Percentiles rank a stretch among this genome's conserved stretches.
Evolutionary conservation across 129 eudicot species (phyloP).

Genomic region (Pittosporum tobira): DNA sequence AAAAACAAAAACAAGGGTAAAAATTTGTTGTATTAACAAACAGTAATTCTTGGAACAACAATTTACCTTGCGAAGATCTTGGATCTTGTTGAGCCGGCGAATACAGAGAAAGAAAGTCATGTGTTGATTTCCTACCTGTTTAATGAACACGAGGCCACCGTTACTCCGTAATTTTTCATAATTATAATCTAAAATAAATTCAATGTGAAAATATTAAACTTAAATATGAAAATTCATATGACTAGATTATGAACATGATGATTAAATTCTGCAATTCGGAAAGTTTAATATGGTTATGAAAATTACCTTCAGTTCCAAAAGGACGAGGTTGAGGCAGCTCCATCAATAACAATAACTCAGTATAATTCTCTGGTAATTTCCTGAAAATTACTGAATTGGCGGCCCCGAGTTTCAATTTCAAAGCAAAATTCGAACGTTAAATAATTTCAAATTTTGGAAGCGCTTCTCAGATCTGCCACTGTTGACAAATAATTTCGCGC

Average conservation of each 20-base stretch:
- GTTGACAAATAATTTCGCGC: constrained; percentile 22
- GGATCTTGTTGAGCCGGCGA: constrained; percentile 79
- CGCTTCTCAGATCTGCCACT: constrained; percentile 44
- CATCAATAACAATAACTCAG: constrained; percentile 19
- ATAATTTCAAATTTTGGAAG: constrained; percentile 7
- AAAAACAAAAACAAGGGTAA: no score
- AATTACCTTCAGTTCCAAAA: constrained; percentile 52
- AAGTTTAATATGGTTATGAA: no score
- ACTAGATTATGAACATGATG: no score
- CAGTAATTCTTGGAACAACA: not conserved
- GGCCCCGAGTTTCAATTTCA: not conserved
- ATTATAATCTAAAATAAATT: no score
- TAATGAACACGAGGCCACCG: not conserved
- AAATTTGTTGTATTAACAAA: no score
- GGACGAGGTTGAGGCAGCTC: constrained; percentile 75
- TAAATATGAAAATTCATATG: no score
- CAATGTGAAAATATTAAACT: no score
- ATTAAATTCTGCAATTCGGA: no score
- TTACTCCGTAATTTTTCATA: no score
- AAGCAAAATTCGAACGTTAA: constrained; percentile 11
- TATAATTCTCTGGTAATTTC: not conserved
- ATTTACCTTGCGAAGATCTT: constrained; percentile 49
- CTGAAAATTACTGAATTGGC: not conserved
- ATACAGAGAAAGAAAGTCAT: constrained; percentile 83
- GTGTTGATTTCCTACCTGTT: constrained; percentile 70